Evolutionary conservation across 176 grass and related monocot genomes (phyloP).

Genomic region (Olyra latifolia): DNA sequence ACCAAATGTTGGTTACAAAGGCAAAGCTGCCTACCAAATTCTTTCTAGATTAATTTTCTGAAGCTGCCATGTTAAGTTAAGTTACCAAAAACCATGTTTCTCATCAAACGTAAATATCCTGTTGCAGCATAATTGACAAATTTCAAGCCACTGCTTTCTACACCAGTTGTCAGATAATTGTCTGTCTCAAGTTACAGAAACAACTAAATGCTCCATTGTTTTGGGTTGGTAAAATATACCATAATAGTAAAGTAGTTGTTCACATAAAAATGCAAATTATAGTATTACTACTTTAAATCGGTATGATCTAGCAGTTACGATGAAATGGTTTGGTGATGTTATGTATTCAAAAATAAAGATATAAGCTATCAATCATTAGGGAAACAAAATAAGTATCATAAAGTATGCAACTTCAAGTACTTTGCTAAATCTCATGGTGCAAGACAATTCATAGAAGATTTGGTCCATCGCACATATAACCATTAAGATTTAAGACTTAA

Average conservation of each 20-base stretch:
- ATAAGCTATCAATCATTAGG: background rate
- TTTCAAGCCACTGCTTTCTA: background rate
- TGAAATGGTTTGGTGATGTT: too few species aligned
- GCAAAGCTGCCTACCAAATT: too few species aligned
- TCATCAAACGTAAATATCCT: background rate
- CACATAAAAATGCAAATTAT: background rate
- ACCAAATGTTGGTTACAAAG: too few species aligned
- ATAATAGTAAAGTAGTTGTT: background rate
- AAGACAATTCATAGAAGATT: slow-evolving; percentile 3
- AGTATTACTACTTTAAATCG: too few species aligned
- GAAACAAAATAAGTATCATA: background rate
- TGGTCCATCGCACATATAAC: background rate
- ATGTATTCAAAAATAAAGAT: too few species aligned
- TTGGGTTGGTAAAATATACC: background rate
- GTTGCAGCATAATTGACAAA: background rate
- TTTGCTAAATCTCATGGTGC: background rate
- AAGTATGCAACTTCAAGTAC: background rate
- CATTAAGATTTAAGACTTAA: background rate
- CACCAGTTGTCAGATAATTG: background rate
- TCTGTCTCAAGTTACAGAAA: background rate
- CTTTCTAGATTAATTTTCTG: too few species aligned
- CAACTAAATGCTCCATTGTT: background rate
- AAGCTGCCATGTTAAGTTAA: too few species aligned
- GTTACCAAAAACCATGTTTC: background rate
- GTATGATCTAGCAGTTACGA: too few species aligned